phyloP scores from a whole-genome alignment of 2,329 filamentous ascomycete genomes.

The Cercospora brassicicola region DNA sequence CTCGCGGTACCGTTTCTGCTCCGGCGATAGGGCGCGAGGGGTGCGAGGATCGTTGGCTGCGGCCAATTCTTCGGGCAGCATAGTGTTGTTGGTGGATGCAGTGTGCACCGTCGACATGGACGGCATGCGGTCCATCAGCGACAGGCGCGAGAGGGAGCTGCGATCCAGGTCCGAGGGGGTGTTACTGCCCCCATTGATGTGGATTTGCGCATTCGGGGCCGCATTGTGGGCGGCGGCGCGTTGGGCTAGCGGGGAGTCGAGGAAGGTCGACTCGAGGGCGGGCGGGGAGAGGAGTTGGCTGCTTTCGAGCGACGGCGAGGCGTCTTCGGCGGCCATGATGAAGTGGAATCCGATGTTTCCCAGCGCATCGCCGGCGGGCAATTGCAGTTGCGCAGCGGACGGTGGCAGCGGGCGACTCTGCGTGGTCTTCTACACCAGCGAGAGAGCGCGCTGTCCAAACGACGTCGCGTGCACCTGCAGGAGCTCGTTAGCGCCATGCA shows the following conservation, averaged over 20 bases:
- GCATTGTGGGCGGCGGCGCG: slow-evolving; percentile 1
- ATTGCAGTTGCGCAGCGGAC: not conserved
- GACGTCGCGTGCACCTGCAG: slow-evolving; percentile 5
- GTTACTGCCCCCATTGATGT: not conserved
- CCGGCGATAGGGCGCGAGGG: slow-evolving; percentile 14
- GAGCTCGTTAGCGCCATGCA: not conserved
- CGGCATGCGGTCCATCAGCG: slow-evolving; percentile 10
- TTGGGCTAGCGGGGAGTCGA: slow-evolving; percentile 1
- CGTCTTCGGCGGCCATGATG: slow-evolving; percentile 6
- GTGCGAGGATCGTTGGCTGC: slow-evolving; percentile 3
- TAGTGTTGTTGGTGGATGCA: slow-evolving; percentile 9
- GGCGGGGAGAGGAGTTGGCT: not conserved
- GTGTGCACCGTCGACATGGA: slow-evolving; percentile 12
- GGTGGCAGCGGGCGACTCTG: not conserved
- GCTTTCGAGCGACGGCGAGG: slow-evolving; percentile 10
- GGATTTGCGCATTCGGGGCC: not conserved
- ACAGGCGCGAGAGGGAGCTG: slow-evolving; percentile 1
- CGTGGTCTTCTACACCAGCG: slow-evolving; percentile 3
- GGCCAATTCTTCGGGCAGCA: slow-evolving; percentile 13
- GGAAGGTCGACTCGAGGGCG: slow-evolving; percentile 6
- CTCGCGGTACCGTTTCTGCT: slow-evolving; percentile 16
- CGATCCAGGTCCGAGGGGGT: slow-evolving; percentile 2
- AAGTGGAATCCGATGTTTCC: not conserved
- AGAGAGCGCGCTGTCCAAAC: not conserved
- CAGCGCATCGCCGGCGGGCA: not conserved